Evolutionary conservation across 176 grass and related monocot genomes (phyloP).

Genomic region (Triticum urartu): DNA sequence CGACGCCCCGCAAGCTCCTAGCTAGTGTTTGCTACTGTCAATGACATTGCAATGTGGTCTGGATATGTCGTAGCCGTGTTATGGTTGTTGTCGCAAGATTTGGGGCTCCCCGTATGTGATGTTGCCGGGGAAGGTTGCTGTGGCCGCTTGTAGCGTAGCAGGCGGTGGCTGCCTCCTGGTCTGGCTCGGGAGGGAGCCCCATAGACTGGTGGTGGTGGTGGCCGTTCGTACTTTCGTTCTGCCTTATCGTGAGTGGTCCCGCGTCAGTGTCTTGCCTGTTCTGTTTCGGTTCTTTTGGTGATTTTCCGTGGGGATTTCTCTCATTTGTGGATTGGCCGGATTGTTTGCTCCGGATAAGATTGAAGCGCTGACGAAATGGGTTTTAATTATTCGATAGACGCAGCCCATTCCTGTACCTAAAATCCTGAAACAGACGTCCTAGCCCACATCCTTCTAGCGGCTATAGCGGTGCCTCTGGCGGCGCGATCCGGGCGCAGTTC

Average conservation of each 20-base stretch:
- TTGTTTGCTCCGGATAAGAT: neutral
- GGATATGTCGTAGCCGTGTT: conserved; percentile 27
- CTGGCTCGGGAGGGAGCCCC: conserved; percentile 1
- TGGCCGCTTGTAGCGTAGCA: neutral
- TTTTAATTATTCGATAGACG: too few species aligned
- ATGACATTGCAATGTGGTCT: conserved; percentile 38
- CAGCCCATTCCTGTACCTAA: too few species aligned
- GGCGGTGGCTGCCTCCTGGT: neutral
- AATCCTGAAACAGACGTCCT: too few species aligned
- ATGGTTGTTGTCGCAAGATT: conserved; percentile 36
- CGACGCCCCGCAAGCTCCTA: conserved; percentile 42
- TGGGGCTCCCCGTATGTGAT: conserved; percentile 19
- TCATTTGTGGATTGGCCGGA: neutral
- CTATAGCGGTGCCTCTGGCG: neutral
- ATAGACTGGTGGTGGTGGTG: conserved; percentile 18
- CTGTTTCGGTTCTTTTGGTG: neutral
- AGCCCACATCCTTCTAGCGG: neutral
- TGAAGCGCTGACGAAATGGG: too few species aligned
- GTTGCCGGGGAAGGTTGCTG: neutral
- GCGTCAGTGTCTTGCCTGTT: neutral
- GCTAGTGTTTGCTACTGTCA: conserved; percentile 46
- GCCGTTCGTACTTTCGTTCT: conserved; percentile 21
- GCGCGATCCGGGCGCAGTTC: too few species aligned
- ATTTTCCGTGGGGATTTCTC: neutral
- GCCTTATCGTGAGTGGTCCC: conserved; percentile 16